Base-by-base conservation (phyloP, 495 filamentous ascomycete species). In the Amphirosellinia nigrospora region DNA sequence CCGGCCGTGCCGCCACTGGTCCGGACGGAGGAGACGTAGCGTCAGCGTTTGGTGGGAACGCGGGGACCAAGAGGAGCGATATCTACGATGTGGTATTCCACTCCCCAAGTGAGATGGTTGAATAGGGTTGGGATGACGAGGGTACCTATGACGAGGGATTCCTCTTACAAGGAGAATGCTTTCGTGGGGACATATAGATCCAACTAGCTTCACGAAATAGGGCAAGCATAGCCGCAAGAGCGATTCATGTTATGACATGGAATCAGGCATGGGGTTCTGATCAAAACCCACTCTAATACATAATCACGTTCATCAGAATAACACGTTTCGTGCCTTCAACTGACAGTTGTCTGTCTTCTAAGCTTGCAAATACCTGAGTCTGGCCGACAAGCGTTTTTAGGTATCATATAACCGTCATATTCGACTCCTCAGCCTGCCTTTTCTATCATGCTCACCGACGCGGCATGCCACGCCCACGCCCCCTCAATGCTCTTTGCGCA, bases 391-490 rank as follows among this genome's bases (percentile, higher is more conserved):
- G 69, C 69, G 53, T 67, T 61, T 73, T 68, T 50, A 71, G 69
- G 65, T 73, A 73, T 71, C 69, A 69, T 73, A 73, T 64, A 73
- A 19, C 48, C 38, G n/a, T 59, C 11, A 67, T 43, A 36, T 62
- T 23, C 30, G 41, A 39, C 36, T 28, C 60, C 39, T 60, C 11
- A 56, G 21, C 38, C 32, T 45, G 9, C 28, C 43, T 30, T 58
- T 34, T 56, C 56, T 16, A 64, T 48, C 39, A 58, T 38, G 34
- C 75, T 77, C 85, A 94, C 82, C 93, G 84, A 79, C 91, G 88
- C 43, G 96, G 96, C 94, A 99, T 97, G 62, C 95, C 94, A 70
- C 94, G 87, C 70, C 94, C 94, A 75, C 94, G 86, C 67, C 91
- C 92, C 45, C 93, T 87, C 63, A 99, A 80, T 43, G 94, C 96